Base-by-base conservation (phyloP, 2,329 filamentous ascomycete genomes). In the Kalaharituber pfeilii region DNA sequence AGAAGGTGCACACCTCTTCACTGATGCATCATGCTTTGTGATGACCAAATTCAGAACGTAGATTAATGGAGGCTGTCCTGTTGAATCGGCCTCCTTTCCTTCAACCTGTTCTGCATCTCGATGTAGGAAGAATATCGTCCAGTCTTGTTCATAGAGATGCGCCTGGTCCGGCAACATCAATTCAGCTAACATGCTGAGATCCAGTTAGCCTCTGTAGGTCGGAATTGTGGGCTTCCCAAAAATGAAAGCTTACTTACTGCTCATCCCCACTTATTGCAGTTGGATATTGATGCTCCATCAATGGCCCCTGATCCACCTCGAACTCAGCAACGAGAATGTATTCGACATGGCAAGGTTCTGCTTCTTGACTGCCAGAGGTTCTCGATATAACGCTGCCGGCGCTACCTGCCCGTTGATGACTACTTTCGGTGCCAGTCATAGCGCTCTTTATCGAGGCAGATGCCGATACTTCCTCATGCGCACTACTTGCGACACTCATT, bases 231-330 rank as follows among this genome's bases (percentile, higher is more conserved):
- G 24, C 15, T 24, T 3, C 18, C 15, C 5, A 2, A 24, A 18
- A 25, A 22, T 22, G 18, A 20, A 45, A 47, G 42, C 18, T 25
- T 25, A 47, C 42, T 47, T 56, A 64, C 62, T 94, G 84, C 71
- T 98, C 91, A 67, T 98, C 89, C 28, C 91, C 89, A 51, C 87
- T 95, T 59, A 98, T 96, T 51, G 89, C 81, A 42, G 86, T 82
- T 0, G 91, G 91, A 66, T 89, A 98, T 67, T 98, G 91, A 67
- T 98, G 88, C 67, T 98, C 91, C 91, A 98, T 96, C 63, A 95
- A 81, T 49, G 89, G 89, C 2, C 91, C 91, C 52, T 86, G 81
- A 68, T 96, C 89, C 64, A 96, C 94, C 69, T 96, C 87, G 69
- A 98, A 98, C 2, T 87, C 94, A 3, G 91, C 91, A 53, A 98